phyloP scores from a whole-genome alignment of 441 rosid genomes.

The Gossypium schwendimanii region DNA sequence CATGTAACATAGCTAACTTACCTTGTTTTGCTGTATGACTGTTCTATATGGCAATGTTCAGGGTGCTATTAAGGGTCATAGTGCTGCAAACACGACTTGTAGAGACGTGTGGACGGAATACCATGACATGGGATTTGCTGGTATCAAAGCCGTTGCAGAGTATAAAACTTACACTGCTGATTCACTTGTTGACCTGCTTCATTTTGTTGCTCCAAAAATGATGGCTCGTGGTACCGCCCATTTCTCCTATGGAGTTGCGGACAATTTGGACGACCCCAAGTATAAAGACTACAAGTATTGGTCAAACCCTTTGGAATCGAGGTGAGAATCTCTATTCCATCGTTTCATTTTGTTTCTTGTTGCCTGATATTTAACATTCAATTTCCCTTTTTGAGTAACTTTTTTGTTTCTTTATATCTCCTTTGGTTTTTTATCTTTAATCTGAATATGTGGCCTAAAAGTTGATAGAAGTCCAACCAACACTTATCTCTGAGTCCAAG shows the following conservation, averaged over 20 bases:
- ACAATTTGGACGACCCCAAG: constrained; percentile 80
- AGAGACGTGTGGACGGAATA: constrained; percentile 94
- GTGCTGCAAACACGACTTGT: constrained; percentile 58
- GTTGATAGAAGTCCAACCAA: not conserved
- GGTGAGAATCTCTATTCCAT: constrained; percentile 36
- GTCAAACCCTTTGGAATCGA: constrained; percentile 93
- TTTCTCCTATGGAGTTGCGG: constrained; percentile 92
- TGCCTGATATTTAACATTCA: not conserved
- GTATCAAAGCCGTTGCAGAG: constrained; percentile 76
- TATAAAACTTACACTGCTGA: constrained; percentile 71
- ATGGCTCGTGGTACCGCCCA: constrained; percentile 86
- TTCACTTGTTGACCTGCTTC: constrained; percentile 55
- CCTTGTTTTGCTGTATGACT: not conserved
- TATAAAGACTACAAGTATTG: constrained; percentile 75
- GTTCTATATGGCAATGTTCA: constrained; percentile 26
- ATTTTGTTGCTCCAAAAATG: constrained; percentile 88
- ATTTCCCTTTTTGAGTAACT: not conserved
- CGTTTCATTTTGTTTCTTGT: not conserved
- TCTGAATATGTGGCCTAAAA: not conserved
- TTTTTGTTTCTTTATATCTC: not conserved
- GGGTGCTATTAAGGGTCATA: constrained; percentile 83
- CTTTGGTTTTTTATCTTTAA: not conserved
- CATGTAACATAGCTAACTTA: not conserved
- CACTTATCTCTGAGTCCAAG: not conserved
- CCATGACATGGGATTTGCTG: constrained; percentile 87